A percentile compares a stretch with the other conserved stretches of the same genome.
These are phyloP conservation scores for Paraleonurus japonicus DNA, from an alignment of 257 asterid species.

Conservation along the genomic window DNA sequence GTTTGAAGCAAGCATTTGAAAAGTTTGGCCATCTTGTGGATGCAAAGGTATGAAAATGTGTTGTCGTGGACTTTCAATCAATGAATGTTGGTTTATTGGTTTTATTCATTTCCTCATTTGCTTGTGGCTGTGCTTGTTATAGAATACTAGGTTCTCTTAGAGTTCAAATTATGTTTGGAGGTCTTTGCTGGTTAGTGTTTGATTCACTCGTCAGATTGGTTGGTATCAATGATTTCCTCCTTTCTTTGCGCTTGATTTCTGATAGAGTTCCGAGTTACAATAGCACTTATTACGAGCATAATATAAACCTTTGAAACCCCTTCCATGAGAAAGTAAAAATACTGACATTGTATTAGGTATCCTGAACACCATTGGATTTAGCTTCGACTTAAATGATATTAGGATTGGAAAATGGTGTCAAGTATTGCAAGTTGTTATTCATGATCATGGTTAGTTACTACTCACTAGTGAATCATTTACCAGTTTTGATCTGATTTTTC, in stretches of 20 bases:
- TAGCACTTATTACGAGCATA: conserved; percentile 9
- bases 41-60: conserved; percentile 40
- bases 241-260: not conserved
- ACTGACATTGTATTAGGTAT: not conserved
- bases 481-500: conserved; percentile 22
- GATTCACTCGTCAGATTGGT: not conserved
- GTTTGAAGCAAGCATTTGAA: conserved; percentile 60
- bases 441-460: not conserved
- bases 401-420: not conserved
- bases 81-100: not conserved
- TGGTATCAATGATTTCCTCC: not conserved
- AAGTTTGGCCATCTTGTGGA: conserved; percentile 61
- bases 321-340: conserved; percentile 6
- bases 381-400: not conserved
- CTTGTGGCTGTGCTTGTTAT: conserved; percentile 7
- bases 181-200: conserved; percentile 12
- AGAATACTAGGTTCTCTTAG: not conserved
- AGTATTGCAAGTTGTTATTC: conserved; percentile 5
- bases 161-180: not conserved
- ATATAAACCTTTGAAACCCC: not conserved
- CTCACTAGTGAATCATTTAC: conserved; percentile 1
- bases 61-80: not conserved
- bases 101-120: not conserved
- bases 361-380: not conserved
- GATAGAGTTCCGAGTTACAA: conserved; percentile 1